Evolutionary conservation across 164 flowering plant genomes (phyloP).

Genomic region (Amborella trichopoda): DNA sequence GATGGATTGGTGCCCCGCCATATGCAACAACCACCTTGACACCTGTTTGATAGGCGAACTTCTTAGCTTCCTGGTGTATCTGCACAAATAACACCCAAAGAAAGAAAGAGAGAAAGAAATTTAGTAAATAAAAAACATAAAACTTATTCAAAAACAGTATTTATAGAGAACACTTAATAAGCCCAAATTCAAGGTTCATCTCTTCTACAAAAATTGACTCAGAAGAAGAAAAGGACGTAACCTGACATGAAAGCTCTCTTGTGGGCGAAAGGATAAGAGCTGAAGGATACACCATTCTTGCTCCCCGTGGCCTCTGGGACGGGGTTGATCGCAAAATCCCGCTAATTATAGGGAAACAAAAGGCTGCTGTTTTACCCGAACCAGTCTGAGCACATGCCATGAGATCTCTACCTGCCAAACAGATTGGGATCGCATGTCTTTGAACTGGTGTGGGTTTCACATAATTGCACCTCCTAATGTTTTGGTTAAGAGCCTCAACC

Average conservation of each 20-base stretch:
- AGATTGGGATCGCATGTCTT: slow-evolving; percentile 47
- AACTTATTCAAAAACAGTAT: not conserved
- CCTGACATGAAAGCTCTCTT: slow-evolving; percentile 55
- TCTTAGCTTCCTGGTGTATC: slow-evolving; percentile 58
- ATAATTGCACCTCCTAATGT: slow-evolving; percentile 43
- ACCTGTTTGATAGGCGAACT: slow-evolving; percentile 49
- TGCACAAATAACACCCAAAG: too few species aligned
- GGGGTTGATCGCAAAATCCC: slow-evolving; percentile 24
- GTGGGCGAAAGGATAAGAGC: slow-evolving; percentile 54
- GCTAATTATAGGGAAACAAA: slow-evolving; percentile 46
- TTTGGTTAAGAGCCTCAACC: slow-evolving; percentile 26
- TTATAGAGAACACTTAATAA: not conserved
- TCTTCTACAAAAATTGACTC: too few species aligned
- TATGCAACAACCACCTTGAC: slow-evolving; percentile 48
- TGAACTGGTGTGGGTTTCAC: slow-evolving; percentile 58
- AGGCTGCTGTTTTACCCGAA: slow-evolving; percentile 60
- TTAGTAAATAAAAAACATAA: too few species aligned
- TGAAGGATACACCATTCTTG: slow-evolving; percentile 21
- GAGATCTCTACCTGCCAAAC: slow-evolving; percentile 42
- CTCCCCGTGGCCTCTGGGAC: slow-evolving; percentile 1
- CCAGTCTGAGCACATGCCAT: slow-evolving; percentile 77
- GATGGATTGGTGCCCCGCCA: slow-evolving; percentile 53
- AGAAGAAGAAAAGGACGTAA: too few species aligned
- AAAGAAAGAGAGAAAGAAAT: too few species aligned
- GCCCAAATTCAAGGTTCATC: not conserved